phyloP scores from a whole-genome alignment of 164 flowering plant genomes.

The Vitis rotundifolia region DNA sequence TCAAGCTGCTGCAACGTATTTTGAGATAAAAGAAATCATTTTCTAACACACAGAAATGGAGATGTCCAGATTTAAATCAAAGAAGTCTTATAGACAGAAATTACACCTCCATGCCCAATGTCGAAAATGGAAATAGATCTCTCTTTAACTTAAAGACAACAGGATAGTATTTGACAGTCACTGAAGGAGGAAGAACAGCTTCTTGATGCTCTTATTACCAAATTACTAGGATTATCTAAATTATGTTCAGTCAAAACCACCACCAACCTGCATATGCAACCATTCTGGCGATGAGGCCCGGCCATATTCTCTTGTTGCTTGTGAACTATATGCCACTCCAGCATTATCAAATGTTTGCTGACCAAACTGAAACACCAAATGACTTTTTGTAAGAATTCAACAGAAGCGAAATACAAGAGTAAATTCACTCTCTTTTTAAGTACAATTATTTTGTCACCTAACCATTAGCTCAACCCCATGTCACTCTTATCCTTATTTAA shows the following conservation, averaged over 20 bases:
- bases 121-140: constrained; percentile 15
- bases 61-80: constrained; percentile 7
- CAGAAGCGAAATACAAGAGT: not conserved
- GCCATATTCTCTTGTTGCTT: constrained; percentile 51
- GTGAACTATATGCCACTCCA: constrained; percentile 49
- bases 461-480: not conserved
- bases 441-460: not conserved
- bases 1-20: constrained; percentile 8
- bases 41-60: constrained; percentile 24
- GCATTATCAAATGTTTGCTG: constrained; percentile 53
- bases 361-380: constrained; percentile 38
- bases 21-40: constrained; percentile 19
- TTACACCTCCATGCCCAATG: constrained; percentile 21
- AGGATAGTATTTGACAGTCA: constrained; percentile 8
- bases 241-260: constrained; percentile 52
- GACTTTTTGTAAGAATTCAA: not conserved
- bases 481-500: not conserved
- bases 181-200: constrained; percentile 16
- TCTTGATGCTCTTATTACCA: constrained; percentile 20
- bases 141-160: constrained; percentile 3
- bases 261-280: constrained; percentile 71
- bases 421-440: not conserved
- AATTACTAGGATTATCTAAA: not conserved
- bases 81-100: constrained; percentile 13
- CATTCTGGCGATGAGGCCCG: constrained; percentile 60